A percentile compares a stretch with the other conserved stretches of the same genome.
phyloP scores from a whole-genome alignment of 1,139 yeast genomes.

The Petasospora fabianii region DNA sequence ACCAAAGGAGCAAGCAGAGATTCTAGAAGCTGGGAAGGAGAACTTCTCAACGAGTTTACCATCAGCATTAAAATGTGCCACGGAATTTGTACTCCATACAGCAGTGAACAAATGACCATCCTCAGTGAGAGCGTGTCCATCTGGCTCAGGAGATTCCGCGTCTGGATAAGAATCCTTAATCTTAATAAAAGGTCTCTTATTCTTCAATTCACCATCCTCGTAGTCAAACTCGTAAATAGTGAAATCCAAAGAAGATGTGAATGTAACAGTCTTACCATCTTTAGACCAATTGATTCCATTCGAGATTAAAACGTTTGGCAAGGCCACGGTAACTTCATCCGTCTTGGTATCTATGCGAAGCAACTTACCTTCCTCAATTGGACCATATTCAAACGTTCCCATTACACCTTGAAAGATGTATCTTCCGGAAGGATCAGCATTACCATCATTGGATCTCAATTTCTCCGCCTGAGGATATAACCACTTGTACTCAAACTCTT shows the following conservation, averaged over 20 bases:
- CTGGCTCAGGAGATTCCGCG: conserved; percentile 59
- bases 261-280: conserved; percentile 49
- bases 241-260: conserved; percentile 67
- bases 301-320: conserved; percentile 46
- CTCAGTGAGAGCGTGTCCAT: conserved; percentile 67
- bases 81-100: conserved; percentile 57
- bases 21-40: conserved; percentile 51
- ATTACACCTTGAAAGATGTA: conserved; percentile 72
- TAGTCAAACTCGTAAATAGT: conserved; percentile 63
- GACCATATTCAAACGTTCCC: conserved; percentile 48
- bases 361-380: conserved; percentile 34
- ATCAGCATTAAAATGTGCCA: conserved; percentile 47
- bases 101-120: conserved; percentile 68
- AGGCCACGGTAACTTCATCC: conserved; percentile 28
- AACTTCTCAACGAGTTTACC: conserved; percentile 54
- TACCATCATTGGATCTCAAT: conserved; percentile 71
- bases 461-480: conserved; percentile 39
- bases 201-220: conserved; percentile 46
- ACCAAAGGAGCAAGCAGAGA: conserved; percentile 72
- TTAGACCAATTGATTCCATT: conserved; percentile 78
- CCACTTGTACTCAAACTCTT: conserved; percentile 40
- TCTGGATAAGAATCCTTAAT: conserved; percentile 35
- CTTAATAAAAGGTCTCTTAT: conserved; percentile 43
- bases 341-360: conserved; percentile 30
- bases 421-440: conserved; percentile 59